phyloP scores from a whole-genome alignment of 371 early-diverging fungal species.

The Dipsacomyces acuminosporus region DNA sequence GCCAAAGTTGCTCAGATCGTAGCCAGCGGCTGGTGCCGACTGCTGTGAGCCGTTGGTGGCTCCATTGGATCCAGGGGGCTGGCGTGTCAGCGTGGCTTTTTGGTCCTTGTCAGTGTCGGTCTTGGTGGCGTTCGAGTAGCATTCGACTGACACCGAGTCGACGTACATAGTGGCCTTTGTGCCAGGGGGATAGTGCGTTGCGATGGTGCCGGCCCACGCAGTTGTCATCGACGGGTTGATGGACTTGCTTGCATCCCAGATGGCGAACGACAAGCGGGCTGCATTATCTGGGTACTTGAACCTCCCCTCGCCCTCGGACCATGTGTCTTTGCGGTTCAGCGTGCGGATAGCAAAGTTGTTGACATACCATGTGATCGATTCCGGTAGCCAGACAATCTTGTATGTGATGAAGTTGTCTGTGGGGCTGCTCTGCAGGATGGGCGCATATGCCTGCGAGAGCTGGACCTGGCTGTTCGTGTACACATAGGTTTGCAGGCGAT shows the following conservation, averaged over 20 bases:
- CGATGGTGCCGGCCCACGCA: conserved; percentile 58
- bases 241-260: conserved; percentile 62
- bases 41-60: neutral
- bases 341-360: conserved; percentile 55
- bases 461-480: conserved; percentile 54
- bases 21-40: neutral
- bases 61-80: neutral
- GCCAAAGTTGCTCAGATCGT: conserved; percentile 9
- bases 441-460: conserved; percentile 39
- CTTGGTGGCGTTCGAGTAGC: conserved; percentile 25
- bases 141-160: conserved; percentile 21
- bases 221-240: conserved; percentile 50
- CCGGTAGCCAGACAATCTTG: conserved; percentile 57
- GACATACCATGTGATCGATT: conserved; percentile 57
- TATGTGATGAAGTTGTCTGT: conserved; percentile 31
- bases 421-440: conserved; percentile 20
- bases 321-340: conserved; percentile 45
- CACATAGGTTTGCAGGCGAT: conserved; percentile 57
- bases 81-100: no score
- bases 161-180: conserved; percentile 20
- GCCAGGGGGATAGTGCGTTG: neutral
- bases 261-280: conserved; percentile 57
- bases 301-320: conserved; percentile 36
- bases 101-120: neutral
- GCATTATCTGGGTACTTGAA: conserved; percentile 54